A percentile compares a stretch with the other conserved stretches of the same genome.
phyloP scores from a whole-genome alignment of 2,329 filamentous ascomycete species.

The Calcarisporium arbuscula region DNA sequence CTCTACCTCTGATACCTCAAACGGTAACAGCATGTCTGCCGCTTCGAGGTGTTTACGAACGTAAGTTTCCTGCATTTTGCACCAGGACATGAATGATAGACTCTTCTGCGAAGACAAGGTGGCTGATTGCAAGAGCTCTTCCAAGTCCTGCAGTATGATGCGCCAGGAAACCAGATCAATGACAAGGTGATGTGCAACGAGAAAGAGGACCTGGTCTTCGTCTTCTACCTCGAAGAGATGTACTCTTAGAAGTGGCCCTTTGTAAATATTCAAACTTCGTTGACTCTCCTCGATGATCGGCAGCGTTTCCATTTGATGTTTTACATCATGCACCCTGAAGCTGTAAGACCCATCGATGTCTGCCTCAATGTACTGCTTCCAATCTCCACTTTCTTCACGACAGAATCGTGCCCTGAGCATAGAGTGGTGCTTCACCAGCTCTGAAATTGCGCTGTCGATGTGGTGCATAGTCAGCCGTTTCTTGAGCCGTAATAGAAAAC shows the following conservation, averaged over 20 bases:
- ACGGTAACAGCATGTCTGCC: neutral
- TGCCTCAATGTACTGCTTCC: slow-evolving; percentile 5
- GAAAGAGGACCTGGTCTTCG: neutral
- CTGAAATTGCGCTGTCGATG: neutral
- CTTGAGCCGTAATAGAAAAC: neutral
- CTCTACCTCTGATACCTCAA: neutral
- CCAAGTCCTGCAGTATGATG: slow-evolving; percentile 9
- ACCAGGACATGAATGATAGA: neutral
- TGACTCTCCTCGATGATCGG: no score
- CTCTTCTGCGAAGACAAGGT: neutral
- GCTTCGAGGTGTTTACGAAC: neutral
- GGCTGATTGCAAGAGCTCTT: slow-evolving; percentile 1
- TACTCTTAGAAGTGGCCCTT: slow-evolving; percentile 1
- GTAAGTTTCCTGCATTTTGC: neutral
- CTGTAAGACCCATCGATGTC: neutral
- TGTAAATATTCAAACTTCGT: slow-evolving; percentile 3
- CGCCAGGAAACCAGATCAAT: slow-evolving; percentile 14
- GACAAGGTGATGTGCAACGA: slow-evolving; percentile 10
- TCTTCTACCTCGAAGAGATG: neutral
- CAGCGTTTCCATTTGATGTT: neutral
- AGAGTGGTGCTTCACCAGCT: no score
- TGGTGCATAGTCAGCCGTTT: neutral
- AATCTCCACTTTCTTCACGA: slow-evolving; percentile 1
- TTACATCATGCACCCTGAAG: neutral
- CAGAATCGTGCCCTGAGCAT: slow-evolving; percentile 13